Percentiles rank a stretch among this genome's conserved stretches.
These are phyloP conservation scores for Sphaerulina vaccinii DNA, from an alignment of 2,329 filamentous ascomycete species.

Conservation along the genomic window DNA sequence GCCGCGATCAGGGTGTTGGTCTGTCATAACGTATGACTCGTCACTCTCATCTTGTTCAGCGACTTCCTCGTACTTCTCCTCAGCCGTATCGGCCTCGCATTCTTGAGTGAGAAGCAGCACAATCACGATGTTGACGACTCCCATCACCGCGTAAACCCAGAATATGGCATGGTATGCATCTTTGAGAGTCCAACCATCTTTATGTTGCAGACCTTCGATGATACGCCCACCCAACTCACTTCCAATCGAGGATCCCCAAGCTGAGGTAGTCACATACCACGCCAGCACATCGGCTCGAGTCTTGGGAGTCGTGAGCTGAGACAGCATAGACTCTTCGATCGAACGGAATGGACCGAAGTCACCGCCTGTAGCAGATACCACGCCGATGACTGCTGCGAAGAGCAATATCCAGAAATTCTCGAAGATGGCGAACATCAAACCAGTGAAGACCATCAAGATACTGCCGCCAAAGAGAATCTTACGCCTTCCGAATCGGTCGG, in stretches of 20 bases:
- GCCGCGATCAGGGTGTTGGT: slow-evolving; percentile 15
- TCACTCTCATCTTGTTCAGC: slow-evolving; percentile 30
- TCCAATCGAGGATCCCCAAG: slow-evolving; percentile 56
- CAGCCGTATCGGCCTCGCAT: slow-evolving; percentile 47
- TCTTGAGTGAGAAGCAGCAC: slow-evolving; percentile 49
- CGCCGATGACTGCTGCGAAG: slow-evolving; percentile 35
- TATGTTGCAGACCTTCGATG: slow-evolving; percentile 48
- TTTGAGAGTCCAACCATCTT: slow-evolving; percentile 51
- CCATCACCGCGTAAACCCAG: slow-evolving; percentile 59
- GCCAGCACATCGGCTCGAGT: slow-evolving; percentile 63
- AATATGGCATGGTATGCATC: slow-evolving; percentile 59
- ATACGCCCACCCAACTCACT: slow-evolving; percentile 54
- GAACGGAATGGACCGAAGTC: slow-evolving; percentile 68
- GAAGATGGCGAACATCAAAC: slow-evolving; percentile 33
- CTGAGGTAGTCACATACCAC: slow-evolving; percentile 62
- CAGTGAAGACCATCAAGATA: slow-evolving; percentile 35
- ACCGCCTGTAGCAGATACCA: slow-evolving; percentile 48
- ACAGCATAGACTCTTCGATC: slow-evolving; percentile 64
- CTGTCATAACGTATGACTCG: slow-evolving; percentile 20
- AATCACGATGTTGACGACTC: slow-evolving; percentile 51
- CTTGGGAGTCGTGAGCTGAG: slow-evolving; percentile 57
- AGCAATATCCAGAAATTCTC: slow-evolving; percentile 39
- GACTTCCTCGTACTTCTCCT: slow-evolving; percentile 31
- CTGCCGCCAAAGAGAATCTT: slow-evolving; percentile 34
- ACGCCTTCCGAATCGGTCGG: slow-evolving; percentile 37